Evolutionary conservation across 2,329 filamentous ascomycete species (phyloP), one percentile per base, ranked within the genome.

Genomic region (Trichothecium roseum): DNA sequence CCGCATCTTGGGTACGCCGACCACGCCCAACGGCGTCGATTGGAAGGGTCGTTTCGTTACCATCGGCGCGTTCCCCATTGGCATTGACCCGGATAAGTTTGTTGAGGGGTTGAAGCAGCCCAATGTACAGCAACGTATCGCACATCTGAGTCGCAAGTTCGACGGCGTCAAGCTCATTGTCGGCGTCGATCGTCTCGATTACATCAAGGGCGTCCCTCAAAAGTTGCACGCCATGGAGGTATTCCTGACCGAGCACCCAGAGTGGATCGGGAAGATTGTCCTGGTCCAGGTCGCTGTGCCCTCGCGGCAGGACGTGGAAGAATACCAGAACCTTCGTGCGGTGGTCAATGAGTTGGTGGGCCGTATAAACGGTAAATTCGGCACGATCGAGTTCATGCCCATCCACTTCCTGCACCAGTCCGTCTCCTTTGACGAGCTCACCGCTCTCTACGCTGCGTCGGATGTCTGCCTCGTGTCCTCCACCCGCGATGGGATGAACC

Each of bases 401-500:
- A 96, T 98, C 48, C 91, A 96, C 61, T 96, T 95, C 66, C 79
- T 96, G 51, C 91, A 96, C 65, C 93, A 95, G 63, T 94, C 85
- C 4, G 87, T 96, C 52, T 78, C 78, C 33, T 95, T 96, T 48
- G 87, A 95, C 47, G 91, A 96, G 62, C 76, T 98, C 26, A 88
- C 93, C 34, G 88, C 88, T 1, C 73, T 96, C 8, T 96, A 96
- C 55, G 84, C 86, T 13, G 81, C 93, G 16, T 91, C 86, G 4
- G 91, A 95, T 54, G 84, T 86, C 30, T 94, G 88, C 55, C 74
- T 96, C 12, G 89, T 94, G 27, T 93, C 84, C 8, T 95, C 84
- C 3, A 96, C 85, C n/a, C 82, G 91, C 34, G 91, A 98, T 55
- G 91, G 91, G 52, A 98, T 98, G 91, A 98, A 98, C 59, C 71